A percentile compares a stretch with the other conserved stretches of the same genome.
phyloP scores from a whole-genome alignment of 768 basidiomycete species.

The Boletus speciosus region DNA sequence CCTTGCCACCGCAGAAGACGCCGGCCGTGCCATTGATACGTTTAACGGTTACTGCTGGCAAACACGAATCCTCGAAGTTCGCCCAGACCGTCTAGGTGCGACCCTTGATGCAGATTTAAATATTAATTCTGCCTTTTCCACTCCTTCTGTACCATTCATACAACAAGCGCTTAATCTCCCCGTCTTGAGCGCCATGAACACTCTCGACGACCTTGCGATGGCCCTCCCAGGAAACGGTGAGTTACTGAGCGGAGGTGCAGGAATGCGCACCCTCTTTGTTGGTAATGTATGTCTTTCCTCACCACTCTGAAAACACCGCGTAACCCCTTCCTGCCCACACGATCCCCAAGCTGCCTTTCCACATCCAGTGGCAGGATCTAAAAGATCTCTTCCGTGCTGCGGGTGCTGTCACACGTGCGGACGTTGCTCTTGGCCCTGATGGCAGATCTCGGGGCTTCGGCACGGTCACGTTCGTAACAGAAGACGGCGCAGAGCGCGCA shows the following conservation, averaged over 20 bases:
- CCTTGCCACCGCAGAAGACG: conserved; percentile 92
- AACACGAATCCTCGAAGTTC: conserved; percentile 85
- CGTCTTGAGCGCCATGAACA: conserved; percentile 10
- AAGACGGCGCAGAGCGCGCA: conserved; percentile 80
- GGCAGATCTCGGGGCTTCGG: conserved; percentile 92
- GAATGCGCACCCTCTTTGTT: conserved; percentile 69
- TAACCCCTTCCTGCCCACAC: conserved; percentile 11
- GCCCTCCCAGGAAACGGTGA: conserved; percentile 17
- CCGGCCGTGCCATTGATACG: conserved; percentile 89
- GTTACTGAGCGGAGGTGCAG: conserved; percentile 27
- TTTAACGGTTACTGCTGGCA: conserved; percentile 99
- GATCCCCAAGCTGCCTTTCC: conserved; percentile 74
- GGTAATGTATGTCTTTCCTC: conserved; percentile 66
- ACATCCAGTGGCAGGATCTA: conserved; percentile 96
- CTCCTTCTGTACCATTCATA: conserved; percentile 15
- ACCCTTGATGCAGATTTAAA: conserved; percentile 24
- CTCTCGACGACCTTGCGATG: conserved; percentile 18
- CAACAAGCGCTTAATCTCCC: conserved; percentile 19
- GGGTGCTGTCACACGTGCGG: conserved; percentile 86
- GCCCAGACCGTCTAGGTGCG: conserved; percentile 70
- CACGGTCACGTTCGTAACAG: conserved; percentile 81
- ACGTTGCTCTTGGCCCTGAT: conserved; percentile 84
- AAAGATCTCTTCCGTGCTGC: conserved; percentile 94
- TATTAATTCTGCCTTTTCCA: conserved; percentile 11
- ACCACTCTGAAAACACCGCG: conserved; percentile 4